phyloP scores from a whole-genome alignment of 306 rosid genomes.

The Lathyrus tuberosus region DNA sequence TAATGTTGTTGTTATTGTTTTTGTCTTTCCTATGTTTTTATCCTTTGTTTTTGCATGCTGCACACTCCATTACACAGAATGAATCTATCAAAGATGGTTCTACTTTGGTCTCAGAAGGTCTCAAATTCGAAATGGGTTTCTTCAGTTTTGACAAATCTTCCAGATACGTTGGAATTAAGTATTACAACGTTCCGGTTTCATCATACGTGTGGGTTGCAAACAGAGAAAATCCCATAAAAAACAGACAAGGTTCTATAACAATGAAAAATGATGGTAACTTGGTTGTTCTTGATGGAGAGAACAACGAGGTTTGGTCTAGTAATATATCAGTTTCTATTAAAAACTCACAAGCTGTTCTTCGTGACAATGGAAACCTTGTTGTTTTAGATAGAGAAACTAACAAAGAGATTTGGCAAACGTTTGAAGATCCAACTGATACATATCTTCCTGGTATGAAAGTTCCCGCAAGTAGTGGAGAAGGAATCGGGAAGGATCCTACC shows the following conservation, averaged over 20 bases:
- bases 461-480: conserved; percentile 26
- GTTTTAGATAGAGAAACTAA: conserved; percentile 7
- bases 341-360: conserved; percentile 41
- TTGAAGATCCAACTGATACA: conserved; percentile 62
- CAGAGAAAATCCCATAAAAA: conserved; percentile 54
- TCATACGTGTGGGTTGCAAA: conserved; percentile 73
- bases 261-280: conserved; percentile 57
- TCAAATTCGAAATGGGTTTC: conserved; percentile 67
- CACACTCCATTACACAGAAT: conserved; percentile 39
- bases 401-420: conserved; percentile 58
- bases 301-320: conserved; percentile 55
- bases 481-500: conserved; percentile 8
- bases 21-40: conserved; percentile 36
- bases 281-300: conserved; percentile 49
- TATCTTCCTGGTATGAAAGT: conserved; percentile 71
- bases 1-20: conserved; percentile 12
- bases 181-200: conserved; percentile 36
- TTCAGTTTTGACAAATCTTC: conserved; percentile 46
- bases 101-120: conserved; percentile 43
- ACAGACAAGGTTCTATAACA: conserved; percentile 46
- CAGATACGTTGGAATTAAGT: conserved; percentile 82
- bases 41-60: conserved; percentile 56
- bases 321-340: conserved; percentile 31
- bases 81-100: conserved; percentile 32
- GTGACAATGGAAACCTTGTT: conserved; percentile 55